Conservation (phyloP, 352 stramenopile genomes). For the Globisporangium solare region DNA sequence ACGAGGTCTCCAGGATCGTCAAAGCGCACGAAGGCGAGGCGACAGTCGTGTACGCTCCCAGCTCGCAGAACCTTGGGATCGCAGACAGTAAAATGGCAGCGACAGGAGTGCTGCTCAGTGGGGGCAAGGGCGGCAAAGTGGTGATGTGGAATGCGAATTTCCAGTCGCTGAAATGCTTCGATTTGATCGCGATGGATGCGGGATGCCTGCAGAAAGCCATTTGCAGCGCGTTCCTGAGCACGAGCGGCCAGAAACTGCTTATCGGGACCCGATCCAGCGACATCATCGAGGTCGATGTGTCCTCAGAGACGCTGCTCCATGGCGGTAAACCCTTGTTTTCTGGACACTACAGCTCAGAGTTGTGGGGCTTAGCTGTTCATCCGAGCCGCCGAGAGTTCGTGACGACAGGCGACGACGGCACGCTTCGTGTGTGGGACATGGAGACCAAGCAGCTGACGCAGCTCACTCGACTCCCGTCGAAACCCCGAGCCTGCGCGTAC, state of each 20-base stretch:
- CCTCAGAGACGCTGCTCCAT: constrained; percentile 30
- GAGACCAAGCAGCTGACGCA: constrained; percentile 40
- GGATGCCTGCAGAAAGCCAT: constrained; percentile 35
- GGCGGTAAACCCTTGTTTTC: constrained; percentile 40
- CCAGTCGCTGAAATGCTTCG: constrained; percentile 68
- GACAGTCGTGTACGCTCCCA: constrained; percentile 27
- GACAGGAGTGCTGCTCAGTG: constrained; percentile 35
- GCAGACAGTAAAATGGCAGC: constrained; percentile 8
- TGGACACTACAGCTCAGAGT: constrained; percentile 63
- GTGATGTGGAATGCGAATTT: constrained; percentile 60
- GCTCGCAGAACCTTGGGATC: not conserved
- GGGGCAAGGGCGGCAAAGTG: constrained; percentile 69
- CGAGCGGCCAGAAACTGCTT: constrained; percentile 48
- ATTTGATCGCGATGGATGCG: constrained; percentile 33
- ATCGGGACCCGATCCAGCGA: constrained; percentile 86
- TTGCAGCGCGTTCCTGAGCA: constrained; percentile 39
- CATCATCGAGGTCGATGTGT: constrained; percentile 71
- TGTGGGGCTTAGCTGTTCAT: constrained; percentile 83
- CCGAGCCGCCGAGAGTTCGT: constrained; percentile 54
- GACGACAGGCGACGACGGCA: constrained; percentile 78
- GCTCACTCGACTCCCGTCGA: constrained; percentile 30
- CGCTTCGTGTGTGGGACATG: constrained; percentile 82
- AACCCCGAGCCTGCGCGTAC: constrained; percentile 76
- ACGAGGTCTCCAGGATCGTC: constrained; percentile 38
- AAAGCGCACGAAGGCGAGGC: constrained; percentile 65